Conservation (phyloP, 345 rosid species). For the Hypericum androsaemum region DNA sequence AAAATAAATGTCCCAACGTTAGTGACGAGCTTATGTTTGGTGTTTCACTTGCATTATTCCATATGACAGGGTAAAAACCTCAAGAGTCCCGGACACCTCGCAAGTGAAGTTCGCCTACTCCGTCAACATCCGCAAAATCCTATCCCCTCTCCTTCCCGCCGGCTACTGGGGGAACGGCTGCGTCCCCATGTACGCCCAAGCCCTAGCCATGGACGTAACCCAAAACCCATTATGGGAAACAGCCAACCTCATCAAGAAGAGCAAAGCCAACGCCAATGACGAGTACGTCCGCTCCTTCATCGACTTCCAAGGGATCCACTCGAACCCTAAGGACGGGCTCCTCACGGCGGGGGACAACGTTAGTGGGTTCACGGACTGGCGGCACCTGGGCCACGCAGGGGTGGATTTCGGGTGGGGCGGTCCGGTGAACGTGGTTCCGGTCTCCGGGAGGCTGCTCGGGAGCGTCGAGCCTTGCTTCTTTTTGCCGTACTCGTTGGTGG, state of each 20-base stretch:
- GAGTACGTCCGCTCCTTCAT: constrained; percentile 67
- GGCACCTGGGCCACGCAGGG: constrained; percentile 69
- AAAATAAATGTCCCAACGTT: no score
- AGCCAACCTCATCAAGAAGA: constrained; percentile 60
- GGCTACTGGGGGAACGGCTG: constrained; percentile 92
- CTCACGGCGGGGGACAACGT: constrained; percentile 47
- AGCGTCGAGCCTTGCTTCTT: constrained; percentile 76
- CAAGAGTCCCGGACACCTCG: constrained; percentile 32
- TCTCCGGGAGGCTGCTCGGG: constrained; percentile 54
- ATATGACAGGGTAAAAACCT: constrained; percentile 39
- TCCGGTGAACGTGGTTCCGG: constrained; percentile 58
- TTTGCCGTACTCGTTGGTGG: constrained; percentile 52
- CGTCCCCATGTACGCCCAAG: constrained; percentile 55
- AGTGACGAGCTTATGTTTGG: not conserved
- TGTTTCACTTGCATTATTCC: not conserved
- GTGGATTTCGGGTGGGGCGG: constrained; percentile 93
- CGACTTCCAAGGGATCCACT: constrained; percentile 53
- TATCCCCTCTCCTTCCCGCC: constrained; percentile 56
- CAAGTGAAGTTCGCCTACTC: constrained; percentile 57
- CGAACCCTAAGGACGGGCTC: constrained; percentile 22
- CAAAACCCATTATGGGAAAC: constrained; percentile 69
- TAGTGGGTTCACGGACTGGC: constrained; percentile 92
- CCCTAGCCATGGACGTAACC: constrained; percentile 37
- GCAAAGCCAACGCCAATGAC: constrained; percentile 51
- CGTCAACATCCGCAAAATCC: constrained; percentile 44